Percentiles rank a stretch among this genome's conserved stretches.
These are phyloP conservation scores for Lasiosphaeriaceae sp. DNA, from an alignment of 495 filamentous ascomycete genomes.

Conservation along the genomic window DNA sequence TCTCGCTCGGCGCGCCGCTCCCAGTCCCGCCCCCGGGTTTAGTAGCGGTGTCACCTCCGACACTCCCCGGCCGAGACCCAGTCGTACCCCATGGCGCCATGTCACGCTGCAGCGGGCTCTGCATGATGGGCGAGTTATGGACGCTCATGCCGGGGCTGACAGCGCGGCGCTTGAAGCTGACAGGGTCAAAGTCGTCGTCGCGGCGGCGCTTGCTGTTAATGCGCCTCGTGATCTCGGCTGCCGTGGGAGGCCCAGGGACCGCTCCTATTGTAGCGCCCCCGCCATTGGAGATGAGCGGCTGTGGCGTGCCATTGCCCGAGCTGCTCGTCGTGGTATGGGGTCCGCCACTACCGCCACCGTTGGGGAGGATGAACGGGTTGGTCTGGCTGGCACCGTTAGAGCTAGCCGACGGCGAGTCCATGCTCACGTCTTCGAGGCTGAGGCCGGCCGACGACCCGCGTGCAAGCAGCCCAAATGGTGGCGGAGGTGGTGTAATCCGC, in stretches of 20 bases:
- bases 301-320: constrained; percentile 26
- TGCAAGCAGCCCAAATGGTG: constrained; percentile 46
- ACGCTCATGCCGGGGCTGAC: constrained; percentile 91
- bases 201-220: constrained; percentile 73
- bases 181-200: constrained; percentile 88
- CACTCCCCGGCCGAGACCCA: constrained; percentile 54
- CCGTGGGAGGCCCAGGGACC: constrained; percentile 38
- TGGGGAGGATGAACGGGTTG: constrained; percentile 20
- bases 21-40: constrained; percentile 12
- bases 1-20: constrained; percentile 37
- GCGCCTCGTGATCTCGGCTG: constrained; percentile 64
- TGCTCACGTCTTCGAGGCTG: constrained; percentile 65
- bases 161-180: constrained; percentile 86
- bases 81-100: constrained; percentile 66
- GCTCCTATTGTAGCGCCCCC: constrained; percentile 37
- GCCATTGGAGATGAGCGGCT: background rate
- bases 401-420: constrained; percentile 65
- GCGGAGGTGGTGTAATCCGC: constrained; percentile 64
- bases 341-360: background rate
- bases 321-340: constrained; percentile 22
- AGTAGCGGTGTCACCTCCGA: constrained; percentile 46
- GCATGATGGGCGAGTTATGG: constrained; percentile 84
- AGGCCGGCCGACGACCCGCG: constrained; percentile 57
- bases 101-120: constrained; percentile 71
- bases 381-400: constrained; percentile 20